These are phyloP conservation scores for Globisporangium cylindrosporum DNA, from an alignment of 352 stramenopile species.

Conservation along the genomic window DNA sequence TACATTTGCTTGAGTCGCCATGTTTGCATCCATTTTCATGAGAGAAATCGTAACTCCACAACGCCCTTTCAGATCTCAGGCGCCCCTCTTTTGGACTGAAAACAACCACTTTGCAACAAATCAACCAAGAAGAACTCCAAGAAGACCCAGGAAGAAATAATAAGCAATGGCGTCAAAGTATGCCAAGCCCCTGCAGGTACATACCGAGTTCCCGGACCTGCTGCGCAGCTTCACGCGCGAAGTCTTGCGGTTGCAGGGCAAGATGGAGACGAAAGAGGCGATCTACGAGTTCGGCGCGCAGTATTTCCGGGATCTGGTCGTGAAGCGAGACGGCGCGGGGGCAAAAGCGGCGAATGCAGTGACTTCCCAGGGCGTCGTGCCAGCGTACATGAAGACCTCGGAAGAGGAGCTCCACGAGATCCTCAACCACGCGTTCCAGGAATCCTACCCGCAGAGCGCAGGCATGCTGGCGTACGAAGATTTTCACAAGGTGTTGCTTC, in stretches of 20 bases:
- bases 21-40: neutral
- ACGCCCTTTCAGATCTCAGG: neutral
- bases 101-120: neutral
- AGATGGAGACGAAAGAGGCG: slow-evolving; percentile 72
- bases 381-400: slow-evolving; percentile 54
- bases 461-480: slow-evolving; percentile 40
- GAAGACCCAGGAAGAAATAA: neutral
- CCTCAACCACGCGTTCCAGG: slow-evolving; percentile 43
- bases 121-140: neutral
- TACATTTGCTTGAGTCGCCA: neutral
- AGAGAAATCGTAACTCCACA: neutral
- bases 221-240: slow-evolving; percentile 78
- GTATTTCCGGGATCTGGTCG: slow-evolving; percentile 66
- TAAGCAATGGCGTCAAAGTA: slow-evolving; percentile 78
- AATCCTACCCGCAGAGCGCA: slow-evolving; percentile 32
- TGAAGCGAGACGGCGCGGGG: slow-evolving; percentile 33
- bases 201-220: slow-evolving; percentile 65
- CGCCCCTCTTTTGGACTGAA: neutral
- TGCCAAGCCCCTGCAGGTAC: slow-evolving; percentile 76
- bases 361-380: neutral
- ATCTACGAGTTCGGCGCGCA: slow-evolving; percentile 74
- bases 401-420: slow-evolving; percentile 60
- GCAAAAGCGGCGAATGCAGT: slow-evolving; percentile 3
- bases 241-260: slow-evolving; percentile 78
- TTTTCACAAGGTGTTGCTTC: slow-evolving; percentile 45